Base-by-base conservation (phyloP, 441 rosid species). In the Gossypium davidsonii region DNA sequence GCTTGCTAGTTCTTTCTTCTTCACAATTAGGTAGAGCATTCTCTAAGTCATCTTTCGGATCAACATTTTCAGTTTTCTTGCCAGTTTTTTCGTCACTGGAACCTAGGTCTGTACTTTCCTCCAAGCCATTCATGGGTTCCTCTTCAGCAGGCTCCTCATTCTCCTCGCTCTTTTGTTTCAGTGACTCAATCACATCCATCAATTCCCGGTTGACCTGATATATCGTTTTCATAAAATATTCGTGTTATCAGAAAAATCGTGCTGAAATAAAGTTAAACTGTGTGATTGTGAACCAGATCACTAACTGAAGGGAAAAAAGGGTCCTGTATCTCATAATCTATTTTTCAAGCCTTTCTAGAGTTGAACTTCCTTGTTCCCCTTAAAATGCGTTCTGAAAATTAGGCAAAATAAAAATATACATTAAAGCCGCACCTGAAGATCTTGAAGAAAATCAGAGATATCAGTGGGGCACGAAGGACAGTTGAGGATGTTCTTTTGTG, bases 401-500 rank as follows among this genome's bases (percentile, higher is more conserved):
- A 44, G 11, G 31, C 53, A 23, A 42, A 46, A 48, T 34, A 11
- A 66, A 60, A 18, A 56, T 11, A 17, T 12, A 20, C 21, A 65
- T 42, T 18, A 52, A 65, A 28, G 48, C 26, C 20, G 52, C 52
- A 86, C 92, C 80, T 85, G 84, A 6, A 82, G 83, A 55, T 86
- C 78, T 62, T 78, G 60, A 31, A 73, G 69, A 57, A 84, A 90
- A 46, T 90, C 87, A 6, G 86, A 76, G 25, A 86, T 84, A 79
- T 88, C 88, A n/a, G 72, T 78, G 6, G 78, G 62, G 74, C 94
- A 88, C 9, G 71, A 75, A 34, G 89, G 92, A 72, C 91, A 86
- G 44, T 83, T 78, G 82, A 88, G 59, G 66, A 85, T 26, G 49
- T 83, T 86, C 78, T 84, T 88, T 59, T 77, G 88, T 3, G 84